Evolutionary conservation across 257 asterid species (phyloP).

Genomic region (Euphrasia confusa): DNA sequence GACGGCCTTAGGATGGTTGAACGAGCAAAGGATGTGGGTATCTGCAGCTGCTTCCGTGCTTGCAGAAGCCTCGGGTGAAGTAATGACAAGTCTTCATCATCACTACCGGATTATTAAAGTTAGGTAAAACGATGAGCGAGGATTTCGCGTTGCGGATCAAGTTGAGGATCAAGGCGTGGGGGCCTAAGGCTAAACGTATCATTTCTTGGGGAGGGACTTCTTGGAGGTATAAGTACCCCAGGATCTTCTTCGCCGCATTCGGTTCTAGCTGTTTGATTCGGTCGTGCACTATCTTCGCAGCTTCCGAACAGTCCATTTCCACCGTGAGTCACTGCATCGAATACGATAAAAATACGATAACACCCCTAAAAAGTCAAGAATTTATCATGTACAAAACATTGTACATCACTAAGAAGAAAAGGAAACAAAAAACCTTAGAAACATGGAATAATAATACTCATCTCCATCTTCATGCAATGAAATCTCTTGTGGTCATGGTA

Average conservation of each 20-base stretch:
- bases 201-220: conserved; percentile 45
- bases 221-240: conserved; percentile 41
- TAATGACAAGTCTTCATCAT: conserved; percentile 47
- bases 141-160: conserved; percentile 37
- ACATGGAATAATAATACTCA: too few relatives aligned
- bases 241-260: conserved; percentile 37
- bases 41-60: conserved; percentile 59
- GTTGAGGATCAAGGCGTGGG: conserved; percentile 40
- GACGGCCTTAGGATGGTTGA: conserved; percentile 72
- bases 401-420: too few relatives aligned
- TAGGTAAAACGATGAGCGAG: conserved; percentile 19
- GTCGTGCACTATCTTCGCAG: conserved; percentile 41
- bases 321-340: background rate
- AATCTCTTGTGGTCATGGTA: too few relatives aligned
- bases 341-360: too few relatives aligned
- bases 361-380: too few relatives aligned
- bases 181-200: conserved; percentile 57
- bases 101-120: conserved; percentile 29
- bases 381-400: too few relatives aligned
- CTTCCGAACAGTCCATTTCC: conserved; percentile 43
- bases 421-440: too few relatives aligned
- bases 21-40: conserved; percentile 81
- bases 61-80: conserved; percentile 58
- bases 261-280: conserved; percentile 42
- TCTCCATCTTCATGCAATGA: too few relatives aligned